Evolutionary conservation across 2,329 filamentous ascomycete species (phyloP), one percentile per base, ranked within the genome.

Genomic region (Monascus ruber): DNA sequence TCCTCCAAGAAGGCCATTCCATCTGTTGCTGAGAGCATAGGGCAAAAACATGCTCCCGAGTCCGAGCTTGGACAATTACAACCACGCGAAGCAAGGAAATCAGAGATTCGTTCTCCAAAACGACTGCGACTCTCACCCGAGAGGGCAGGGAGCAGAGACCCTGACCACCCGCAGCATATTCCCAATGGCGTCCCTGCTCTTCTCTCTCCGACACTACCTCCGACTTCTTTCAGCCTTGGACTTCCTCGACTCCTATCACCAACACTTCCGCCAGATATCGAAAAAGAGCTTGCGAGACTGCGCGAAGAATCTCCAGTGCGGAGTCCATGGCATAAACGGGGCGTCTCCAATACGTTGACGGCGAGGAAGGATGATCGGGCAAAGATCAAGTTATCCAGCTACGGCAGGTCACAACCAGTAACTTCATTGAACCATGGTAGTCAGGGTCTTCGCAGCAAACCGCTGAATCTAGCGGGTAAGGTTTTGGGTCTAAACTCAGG

Each of bases 211-310:
- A 62, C 59, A 24, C 56, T 67, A 45, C 71, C 57, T 25, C 64
- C 66, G 24, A 64, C 65, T 33, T 55, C 70, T 24, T 42, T 43
- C 39, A 52, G 48, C 17, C 55, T 57, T 25, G 63, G 55, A 39
- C 55, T 77, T 11, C 74, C 74, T 7, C 63, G 66, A 6, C 63
- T 76, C 29, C 57, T 78, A n/a, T 78, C 75, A 4, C 74, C 74
- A 3, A 75, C 72, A 9, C 60, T 79, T 4, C 74, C 74, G 5
- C 63, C 70, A 2, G 70, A 69, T 38, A 67, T 79, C 34, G 70
- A 73, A 47, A 70, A 67, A 41, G 70, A 74, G 40, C 54, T 78
- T 25, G 64, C 60, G 5, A 54, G 65, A 41, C 60, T 66, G 29
- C 49, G 63, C 26, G 62, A 64, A 32, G 58, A 56, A 28, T 54